Conservation (phyloP, 2,329 filamentous ascomycete genomes). For the Fusarium domesticum region DNA sequence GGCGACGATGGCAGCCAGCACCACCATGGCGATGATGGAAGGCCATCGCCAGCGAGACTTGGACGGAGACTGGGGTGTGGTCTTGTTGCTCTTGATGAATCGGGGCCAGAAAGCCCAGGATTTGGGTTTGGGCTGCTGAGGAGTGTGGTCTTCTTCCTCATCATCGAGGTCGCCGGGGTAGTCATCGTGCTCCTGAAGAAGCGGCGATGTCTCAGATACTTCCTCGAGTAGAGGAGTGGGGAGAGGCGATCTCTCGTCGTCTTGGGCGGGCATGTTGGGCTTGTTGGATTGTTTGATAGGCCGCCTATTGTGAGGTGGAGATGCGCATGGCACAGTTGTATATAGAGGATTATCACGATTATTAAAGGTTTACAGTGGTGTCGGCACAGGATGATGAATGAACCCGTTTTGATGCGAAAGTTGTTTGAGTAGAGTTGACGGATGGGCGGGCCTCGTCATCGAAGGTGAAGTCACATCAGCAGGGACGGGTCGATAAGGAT, state of each 20-base stretch:
- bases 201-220: slow-evolving; percentile 49
- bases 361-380: no score
- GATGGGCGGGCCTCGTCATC: slow-evolving; percentile 33
- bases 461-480: slow-evolving; percentile 19
- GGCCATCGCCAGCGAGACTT: slow-evolving; percentile 59
- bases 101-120: slow-evolving; percentile 23
- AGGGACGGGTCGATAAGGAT: slow-evolving; percentile 26
- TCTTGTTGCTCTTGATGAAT: slow-evolving; percentile 14
- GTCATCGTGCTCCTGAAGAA: slow-evolving; percentile 44
- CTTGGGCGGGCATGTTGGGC: slow-evolving; percentile 39
- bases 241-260: slow-evolving; percentile 44
- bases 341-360: no score
- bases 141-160: neutral
- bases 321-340: slow-evolving; percentile 16
- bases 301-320: slow-evolving; percentile 7
- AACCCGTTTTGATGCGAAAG: neutral
- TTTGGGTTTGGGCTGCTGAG: slow-evolving; percentile 2
- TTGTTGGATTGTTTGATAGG: slow-evolving; percentile 23
- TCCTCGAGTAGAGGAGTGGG: slow-evolving; percentile 36
- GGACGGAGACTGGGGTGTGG: slow-evolving; percentile 10
- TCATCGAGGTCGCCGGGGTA: slow-evolving; percentile 12
- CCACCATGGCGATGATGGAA: slow-evolving; percentile 67
- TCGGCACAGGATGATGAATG: neutral
- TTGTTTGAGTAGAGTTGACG: slow-evolving; percentile 12
- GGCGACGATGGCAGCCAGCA: slow-evolving; percentile 62